Evolutionary conservation across 2,329 filamentous ascomycete genomes (phyloP), one percentile per base, ranked within the genome.

Genomic region (Aspergillus melleus): DNA sequence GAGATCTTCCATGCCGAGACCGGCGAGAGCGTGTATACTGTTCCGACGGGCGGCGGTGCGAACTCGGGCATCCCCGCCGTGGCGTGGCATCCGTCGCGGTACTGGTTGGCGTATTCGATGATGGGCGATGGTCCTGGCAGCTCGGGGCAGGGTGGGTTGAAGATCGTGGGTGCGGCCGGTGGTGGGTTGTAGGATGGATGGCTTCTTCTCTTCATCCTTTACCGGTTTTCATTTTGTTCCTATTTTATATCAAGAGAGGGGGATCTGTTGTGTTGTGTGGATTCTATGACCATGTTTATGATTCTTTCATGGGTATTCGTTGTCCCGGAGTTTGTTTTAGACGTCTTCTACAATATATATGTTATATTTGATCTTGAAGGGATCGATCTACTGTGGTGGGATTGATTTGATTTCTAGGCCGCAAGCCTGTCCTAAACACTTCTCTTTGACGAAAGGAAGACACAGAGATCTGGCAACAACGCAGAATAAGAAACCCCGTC

Each of bases 1-100:
- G 80, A 82, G 61, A 79, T 82, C 47, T 81, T 80, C 67, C 80
- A 82, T 63, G 80, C 79, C 9, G 80, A 82, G 64, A 79, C 77
- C 0, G 80, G 80, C 2, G 80, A 82, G 59, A 78, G 75, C 39
- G 78, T 82, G 4, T 76, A 79, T 58, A 81, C 77, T 10, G 73
- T 82, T 29, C 71, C 77, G 6, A 77, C 75, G 4, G 70, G 75
- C 2, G 71, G 74, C 2, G 61, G 65, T 12, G 57, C 60, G 47
- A 75, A 75, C 59, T 69, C 72, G 29, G 75, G 76, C 20, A 74
- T 81, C 20, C 79, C 77, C 3, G 79, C 78, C 51, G 79, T 82
- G 26, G 79, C 77, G 32, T 82, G 80, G 80, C 80, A 82, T 72
- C 80, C 80, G 3, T 78, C 74, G 54, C 70, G 79, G 32, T 82